These are phyloP conservation scores for Thecaphora thlaspeos DNA, from an alignment of 1,284 basidiomycete species.

Conservation along the genomic window DNA sequence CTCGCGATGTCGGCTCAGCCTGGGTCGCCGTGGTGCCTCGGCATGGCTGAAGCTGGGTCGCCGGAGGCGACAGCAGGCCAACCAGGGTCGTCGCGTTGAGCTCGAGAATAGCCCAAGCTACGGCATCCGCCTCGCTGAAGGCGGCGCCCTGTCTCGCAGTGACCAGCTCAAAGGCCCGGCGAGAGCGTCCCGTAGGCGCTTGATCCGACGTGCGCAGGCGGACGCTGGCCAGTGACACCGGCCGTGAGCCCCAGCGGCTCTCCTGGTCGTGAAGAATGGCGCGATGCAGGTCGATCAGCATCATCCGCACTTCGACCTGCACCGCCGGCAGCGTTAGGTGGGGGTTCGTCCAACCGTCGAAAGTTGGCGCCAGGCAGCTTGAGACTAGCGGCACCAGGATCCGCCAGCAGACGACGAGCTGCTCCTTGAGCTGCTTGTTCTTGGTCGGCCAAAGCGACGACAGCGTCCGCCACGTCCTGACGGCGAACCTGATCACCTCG, in stretches of 20 bases:
- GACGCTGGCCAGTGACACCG: conserved; percentile 1
- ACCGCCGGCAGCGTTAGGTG: no score
- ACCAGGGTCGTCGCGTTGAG: conserved; percentile 69
- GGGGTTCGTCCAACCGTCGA: conserved; percentile 1
- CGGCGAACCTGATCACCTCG: conserved; percentile 14
- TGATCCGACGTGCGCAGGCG: not conserved
- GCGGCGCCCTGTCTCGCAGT: no score
- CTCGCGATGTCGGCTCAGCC: no score
- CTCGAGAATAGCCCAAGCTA: conserved; percentile 77
- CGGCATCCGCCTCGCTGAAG: conserved; percentile 63
- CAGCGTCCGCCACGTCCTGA: conserved; percentile 8
- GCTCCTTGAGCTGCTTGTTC: conserved; percentile 36
- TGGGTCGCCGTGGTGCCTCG: no score
- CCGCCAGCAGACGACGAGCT: conserved; percentile 30
- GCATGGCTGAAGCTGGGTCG: no score
- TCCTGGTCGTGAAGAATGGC: conserved; percentile 3
- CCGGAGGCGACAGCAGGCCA: not conserved
- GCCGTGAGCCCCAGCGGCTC: conserved; percentile 6
- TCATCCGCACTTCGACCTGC: no score
- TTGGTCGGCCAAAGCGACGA: conserved; percentile 30
- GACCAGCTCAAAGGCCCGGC: not conserved
- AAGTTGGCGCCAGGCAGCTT: conserved; percentile 5
- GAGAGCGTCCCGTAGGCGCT: no score
- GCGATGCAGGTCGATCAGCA: no score
- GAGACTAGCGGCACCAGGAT: conserved; percentile 21